Conservation (phyloP, 139 green algal genomes). For the Closterium sp. region DNA sequence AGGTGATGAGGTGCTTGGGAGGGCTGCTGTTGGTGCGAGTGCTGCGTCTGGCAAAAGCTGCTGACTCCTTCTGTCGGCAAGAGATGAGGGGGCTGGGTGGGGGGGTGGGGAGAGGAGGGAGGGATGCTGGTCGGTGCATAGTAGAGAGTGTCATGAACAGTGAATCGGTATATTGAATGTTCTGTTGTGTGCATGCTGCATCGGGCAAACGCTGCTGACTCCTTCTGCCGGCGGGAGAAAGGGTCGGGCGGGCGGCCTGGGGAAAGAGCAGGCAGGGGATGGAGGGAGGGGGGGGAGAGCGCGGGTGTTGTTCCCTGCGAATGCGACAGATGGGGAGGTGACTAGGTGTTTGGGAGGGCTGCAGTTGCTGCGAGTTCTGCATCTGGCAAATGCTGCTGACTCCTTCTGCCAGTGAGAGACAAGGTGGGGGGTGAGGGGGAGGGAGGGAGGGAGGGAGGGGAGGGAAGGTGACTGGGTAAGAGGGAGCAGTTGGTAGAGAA, state of each 20-base stretch:
- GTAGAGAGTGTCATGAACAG: too few species aligned
- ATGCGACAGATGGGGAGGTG: constrained; percentile 36
- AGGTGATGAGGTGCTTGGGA: constrained; percentile 4
- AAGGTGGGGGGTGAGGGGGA: background rate
- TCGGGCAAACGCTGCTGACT: too few species aligned
- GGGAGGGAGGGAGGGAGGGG: too few species aligned
- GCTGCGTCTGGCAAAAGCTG: constrained; percentile 6
- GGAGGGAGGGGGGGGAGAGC: background rate
- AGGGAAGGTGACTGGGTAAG: too few species aligned
- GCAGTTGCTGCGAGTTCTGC: background rate
- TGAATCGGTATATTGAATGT: too few species aligned
- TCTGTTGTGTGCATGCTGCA: too few species aligned
- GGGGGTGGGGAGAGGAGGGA: background rate
- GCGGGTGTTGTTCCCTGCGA: constrained; percentile 5
- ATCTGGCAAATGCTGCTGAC: constrained; percentile 2
- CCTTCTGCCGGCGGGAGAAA: too few species aligned
- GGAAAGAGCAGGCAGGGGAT: too few species aligned
- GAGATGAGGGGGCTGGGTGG: background rate
- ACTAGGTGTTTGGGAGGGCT: background rate
- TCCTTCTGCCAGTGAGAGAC: constrained; percentile 19
- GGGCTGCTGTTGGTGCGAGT: constrained; percentile 1
- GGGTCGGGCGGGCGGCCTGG: too few species aligned
- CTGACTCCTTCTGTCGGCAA: constrained; percentile 17
- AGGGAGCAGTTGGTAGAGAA: too few species aligned
- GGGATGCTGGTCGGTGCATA: too few species aligned